A percentile compares a stretch with the other conserved stretches of the same genome.
Evolutionary conservation across 306 rosid genomes (phyloP).

Genomic region (Lathyrus sativus): DNA sequence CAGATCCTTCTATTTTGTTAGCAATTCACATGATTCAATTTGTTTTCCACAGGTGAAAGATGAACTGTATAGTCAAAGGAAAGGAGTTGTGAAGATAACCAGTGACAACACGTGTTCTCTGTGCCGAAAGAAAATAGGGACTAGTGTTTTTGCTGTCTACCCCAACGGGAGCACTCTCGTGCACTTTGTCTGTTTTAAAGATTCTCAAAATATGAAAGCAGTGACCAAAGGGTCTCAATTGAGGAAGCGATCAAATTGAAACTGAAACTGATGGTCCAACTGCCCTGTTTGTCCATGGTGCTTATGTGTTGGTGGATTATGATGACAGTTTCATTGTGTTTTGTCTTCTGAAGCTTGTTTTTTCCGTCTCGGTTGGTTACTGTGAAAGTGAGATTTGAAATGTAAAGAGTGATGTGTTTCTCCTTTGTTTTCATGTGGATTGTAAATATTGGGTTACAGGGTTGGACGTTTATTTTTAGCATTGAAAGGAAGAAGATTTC

Average conservation of each 20-base stretch:
- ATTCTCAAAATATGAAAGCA: constrained; percentile 91
- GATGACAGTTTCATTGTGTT: constrained; percentile 17
- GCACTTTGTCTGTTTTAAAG: constrained; percentile 92
- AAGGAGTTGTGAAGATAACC: constrained; percentile 72
- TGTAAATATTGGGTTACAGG: constrained; percentile 43
- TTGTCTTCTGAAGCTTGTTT: constrained; percentile 16
- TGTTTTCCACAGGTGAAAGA: constrained; percentile 72
- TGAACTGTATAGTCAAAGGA: constrained; percentile 78
- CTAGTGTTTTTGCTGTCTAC: constrained; percentile 89
- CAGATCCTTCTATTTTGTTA: constrained; percentile 30
- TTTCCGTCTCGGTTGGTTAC: not conserved
- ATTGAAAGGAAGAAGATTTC: constrained; percentile 23
- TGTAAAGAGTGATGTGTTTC: constrained; percentile 31
- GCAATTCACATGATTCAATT: constrained; percentile 30
- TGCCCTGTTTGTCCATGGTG: constrained; percentile 3
- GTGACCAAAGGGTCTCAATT: constrained; percentile 65
- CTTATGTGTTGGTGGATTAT: constrained; percentile 34
- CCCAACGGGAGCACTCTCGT: constrained; percentile 92
- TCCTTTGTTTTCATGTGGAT: constrained; percentile 20
- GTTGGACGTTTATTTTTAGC: constrained; percentile 6
- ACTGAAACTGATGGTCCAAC: constrained; percentile 20
- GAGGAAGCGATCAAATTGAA: constrained; percentile 53
- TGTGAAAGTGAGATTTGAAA: constrained; percentile 36
- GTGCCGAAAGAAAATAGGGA: constrained; percentile 93
- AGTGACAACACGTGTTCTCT: constrained; percentile 91